Percentiles rank a stretch among this genome's conserved stretches.
Evolutionary conservation across 208 protist species (phyloP).

Genomic region (Trypanosoma melophagium): DNA sequence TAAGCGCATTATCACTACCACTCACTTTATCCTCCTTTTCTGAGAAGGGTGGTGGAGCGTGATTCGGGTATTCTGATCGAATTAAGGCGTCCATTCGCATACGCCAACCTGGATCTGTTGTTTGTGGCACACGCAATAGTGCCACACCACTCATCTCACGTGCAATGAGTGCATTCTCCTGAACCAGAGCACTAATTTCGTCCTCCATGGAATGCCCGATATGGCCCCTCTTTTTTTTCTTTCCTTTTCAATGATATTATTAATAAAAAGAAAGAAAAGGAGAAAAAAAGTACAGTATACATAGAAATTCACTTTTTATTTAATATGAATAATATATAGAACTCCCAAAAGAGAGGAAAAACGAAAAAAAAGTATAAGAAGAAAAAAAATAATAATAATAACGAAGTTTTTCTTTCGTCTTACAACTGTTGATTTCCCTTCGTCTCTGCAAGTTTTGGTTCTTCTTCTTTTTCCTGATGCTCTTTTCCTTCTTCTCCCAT

Average conservation of each 20-base stretch:
- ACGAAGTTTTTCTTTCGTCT: not conserved
- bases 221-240: not conserved
- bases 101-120: slow-evolving; percentile 26
- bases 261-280: too few species aligned
- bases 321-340: not conserved
- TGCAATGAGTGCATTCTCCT: slow-evolving; percentile 36
- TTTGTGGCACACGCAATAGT: slow-evolving; percentile 18
- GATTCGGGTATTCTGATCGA: slow-evolving; percentile 42
- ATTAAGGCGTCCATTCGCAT: slow-evolving; percentile 42
- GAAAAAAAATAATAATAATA: slow-evolving; percentile 9
- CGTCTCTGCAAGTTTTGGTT: not conserved
- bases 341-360: slow-evolving; percentile 1
- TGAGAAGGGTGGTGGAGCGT: slow-evolving; percentile 25
- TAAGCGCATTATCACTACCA: slow-evolving; percentile 11
- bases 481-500: not conserved
- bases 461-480: not conserved
- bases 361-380: slow-evolving; percentile 2
- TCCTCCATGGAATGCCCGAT: not conserved
- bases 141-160: slow-evolving; percentile 47
- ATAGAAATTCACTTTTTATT: not conserved
- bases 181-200: slow-evolving; percentile 28
- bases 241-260: slow-evolving; percentile 1
- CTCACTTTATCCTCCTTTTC: not conserved
- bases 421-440: not conserved
- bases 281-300: not conserved